phyloP scores from a whole-genome alignment of 2,329 filamentous ascomycete genomes.

The Colletotrichum sp. region DNA sequence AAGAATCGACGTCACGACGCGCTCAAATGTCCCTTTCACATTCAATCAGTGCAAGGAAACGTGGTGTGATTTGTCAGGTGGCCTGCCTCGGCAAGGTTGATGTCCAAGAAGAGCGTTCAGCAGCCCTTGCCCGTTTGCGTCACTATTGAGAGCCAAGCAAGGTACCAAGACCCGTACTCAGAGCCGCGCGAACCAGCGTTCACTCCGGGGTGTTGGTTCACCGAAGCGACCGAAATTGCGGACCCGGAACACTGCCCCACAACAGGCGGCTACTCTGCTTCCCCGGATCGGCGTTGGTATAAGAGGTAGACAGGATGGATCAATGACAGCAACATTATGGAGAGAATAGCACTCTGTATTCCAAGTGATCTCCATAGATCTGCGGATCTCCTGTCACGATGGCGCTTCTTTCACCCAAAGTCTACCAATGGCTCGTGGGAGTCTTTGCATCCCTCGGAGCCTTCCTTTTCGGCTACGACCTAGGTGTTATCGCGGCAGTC shows the following conservation, averaged over 20 bases:
- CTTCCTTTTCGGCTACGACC: conserved; percentile 82
- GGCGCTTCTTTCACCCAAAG: conserved; percentile 7
- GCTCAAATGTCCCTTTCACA: neutral
- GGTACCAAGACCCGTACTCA: neutral
- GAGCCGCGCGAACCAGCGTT: conserved; percentile 4
- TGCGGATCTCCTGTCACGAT: neutral
- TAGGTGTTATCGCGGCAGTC: conserved; percentile 72
- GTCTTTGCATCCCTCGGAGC: conserved; percentile 74
- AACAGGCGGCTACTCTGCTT: neutral
- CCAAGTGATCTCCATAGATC: neutral
- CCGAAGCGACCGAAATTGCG: conserved; percentile 10
- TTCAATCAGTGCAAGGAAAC: neutral
- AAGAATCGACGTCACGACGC: neutral
- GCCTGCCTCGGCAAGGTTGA: neutral
- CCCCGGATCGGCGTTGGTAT: conserved; percentile 6
- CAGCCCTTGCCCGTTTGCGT: conserved; percentile 4
- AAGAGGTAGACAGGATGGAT: neutral
- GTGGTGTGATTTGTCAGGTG: conserved; percentile 3
- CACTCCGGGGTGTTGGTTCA: neutral
- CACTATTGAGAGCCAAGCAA: conserved; percentile 2
- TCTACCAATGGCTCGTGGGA: conserved; percentile 61
- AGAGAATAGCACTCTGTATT: neutral
- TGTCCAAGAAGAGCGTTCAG: neutral
- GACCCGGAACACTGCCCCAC: neutral
- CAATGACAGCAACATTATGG: neutral